These are phyloP conservation scores for Rhizophora apiculata DNA, from an alignment of 345 rosid species.

Conservation along the genomic window DNA sequence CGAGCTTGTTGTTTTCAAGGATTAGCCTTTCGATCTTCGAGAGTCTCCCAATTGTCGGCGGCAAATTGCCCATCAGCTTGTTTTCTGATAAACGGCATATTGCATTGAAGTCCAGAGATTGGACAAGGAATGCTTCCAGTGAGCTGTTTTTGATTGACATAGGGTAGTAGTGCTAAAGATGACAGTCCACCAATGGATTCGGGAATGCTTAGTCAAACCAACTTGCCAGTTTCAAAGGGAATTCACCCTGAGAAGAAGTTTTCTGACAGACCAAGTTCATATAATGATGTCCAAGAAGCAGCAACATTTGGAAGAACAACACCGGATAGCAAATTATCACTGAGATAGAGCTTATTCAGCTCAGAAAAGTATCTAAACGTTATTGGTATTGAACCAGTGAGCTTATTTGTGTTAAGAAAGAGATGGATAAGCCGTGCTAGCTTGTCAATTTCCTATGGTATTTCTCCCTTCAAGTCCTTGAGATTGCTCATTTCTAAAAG, in stretches of 20 bases:
- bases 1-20: constrained; percentile 54
- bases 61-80: constrained; percentile 46
- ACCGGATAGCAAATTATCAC: constrained; percentile 41
- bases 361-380: constrained; percentile 31
- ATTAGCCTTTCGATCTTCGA: constrained; percentile 44
- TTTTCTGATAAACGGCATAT: constrained; percentile 50
- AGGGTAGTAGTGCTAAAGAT: constrained; percentile 29
- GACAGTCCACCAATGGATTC: constrained; percentile 42
- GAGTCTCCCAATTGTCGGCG: constrained; percentile 47
- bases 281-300: constrained; percentile 27
- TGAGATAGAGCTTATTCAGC: constrained; percentile 38
- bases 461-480: constrained; percentile 44
- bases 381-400: constrained; percentile 41
- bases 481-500: constrained; percentile 51
- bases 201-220: constrained; percentile 41
- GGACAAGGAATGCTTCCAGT: constrained; percentile 49
- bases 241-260: constrained; percentile 40
- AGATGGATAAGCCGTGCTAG: constrained; percentile 29
- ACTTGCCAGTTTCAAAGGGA: constrained; percentile 35
- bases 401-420: constrained; percentile 50
- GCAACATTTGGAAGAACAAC: constrained; percentile 26
- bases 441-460: constrained; percentile 44
- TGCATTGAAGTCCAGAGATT: constrained; percentile 42
- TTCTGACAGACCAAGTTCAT: constrained; percentile 49
- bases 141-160: constrained; percentile 44